Percentiles rank a stretch among this genome's conserved stretches.
Conservation (phyloP, 768 basidiomycete genomes). For the Tulasnella calospora region DNA sequence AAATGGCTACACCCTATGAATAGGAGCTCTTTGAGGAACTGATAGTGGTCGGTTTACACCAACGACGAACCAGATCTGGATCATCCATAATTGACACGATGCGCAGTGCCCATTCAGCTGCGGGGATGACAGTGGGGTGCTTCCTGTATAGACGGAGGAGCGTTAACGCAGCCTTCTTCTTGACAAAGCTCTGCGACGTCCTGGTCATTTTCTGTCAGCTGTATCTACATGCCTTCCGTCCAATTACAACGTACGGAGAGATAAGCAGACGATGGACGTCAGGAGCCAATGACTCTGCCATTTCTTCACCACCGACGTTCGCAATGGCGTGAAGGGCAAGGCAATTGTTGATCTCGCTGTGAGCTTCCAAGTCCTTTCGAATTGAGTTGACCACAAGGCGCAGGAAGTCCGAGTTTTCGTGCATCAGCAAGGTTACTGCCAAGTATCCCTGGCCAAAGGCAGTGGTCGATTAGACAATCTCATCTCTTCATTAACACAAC, state of each 20-base stretch:
- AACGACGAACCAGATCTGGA: conserved; percentile 58
- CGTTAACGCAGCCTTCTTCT: conserved; percentile 97
- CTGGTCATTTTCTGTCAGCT: conserved; percentile 41
- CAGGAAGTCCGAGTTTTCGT: conserved; percentile 96
- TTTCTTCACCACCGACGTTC: conserved; percentile 95
- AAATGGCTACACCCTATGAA: conserved; percentile 83
- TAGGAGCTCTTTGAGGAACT: conserved; percentile 13
- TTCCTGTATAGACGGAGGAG: conserved; percentile 90
- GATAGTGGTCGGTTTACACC: background rate
- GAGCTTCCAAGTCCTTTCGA: conserved; percentile 91
- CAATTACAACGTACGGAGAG: conserved; percentile 63
- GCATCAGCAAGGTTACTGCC: conserved; percentile 94
- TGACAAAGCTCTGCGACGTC: conserved; percentile 90
- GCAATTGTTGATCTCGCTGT: conserved; percentile 92
- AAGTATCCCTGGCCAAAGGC: conserved; percentile 73
- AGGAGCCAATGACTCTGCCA: conserved; percentile 91
- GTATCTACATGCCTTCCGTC: background rate
- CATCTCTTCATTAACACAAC: conserved; percentile 1
- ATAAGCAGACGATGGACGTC: conserved; percentile 94
- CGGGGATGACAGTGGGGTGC: conserved; percentile 89
- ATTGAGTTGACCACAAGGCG: conserved; percentile 97
- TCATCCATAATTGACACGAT: conserved; percentile 97
- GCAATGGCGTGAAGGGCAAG: conserved; percentile 96
- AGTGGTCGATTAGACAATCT: conserved; percentile 19
- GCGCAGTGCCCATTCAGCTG: conserved; percentile 90